These are phyloP conservation scores for Tetradesmus lagerheimii DNA, from an alignment of 139 green algal genomes.

Conservation along the genomic window DNA sequence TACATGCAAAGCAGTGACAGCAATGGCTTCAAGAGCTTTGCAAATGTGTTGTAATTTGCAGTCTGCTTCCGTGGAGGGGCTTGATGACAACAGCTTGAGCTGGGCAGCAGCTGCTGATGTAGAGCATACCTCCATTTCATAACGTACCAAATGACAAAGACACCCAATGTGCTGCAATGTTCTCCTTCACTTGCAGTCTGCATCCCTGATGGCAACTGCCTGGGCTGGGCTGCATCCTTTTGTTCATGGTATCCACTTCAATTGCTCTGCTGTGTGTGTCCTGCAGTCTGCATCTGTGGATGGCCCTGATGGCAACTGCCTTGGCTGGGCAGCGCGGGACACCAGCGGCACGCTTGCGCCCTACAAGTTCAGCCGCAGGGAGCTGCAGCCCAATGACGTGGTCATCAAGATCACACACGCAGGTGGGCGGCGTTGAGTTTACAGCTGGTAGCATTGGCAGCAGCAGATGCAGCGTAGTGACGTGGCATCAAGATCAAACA, in stretches of 20 bases:
- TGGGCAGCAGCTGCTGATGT: no score
- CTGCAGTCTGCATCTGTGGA: slow-evolving; percentile 11
- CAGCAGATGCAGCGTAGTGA: not conserved
- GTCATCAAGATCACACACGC: slow-evolving; percentile 70
- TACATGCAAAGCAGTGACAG: not conserved
- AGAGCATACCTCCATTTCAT: no score
- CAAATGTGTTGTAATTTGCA: no score
- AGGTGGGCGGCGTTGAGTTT: no score
- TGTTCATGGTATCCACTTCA: no score
- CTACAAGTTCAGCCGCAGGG: slow-evolving; percentile 66
- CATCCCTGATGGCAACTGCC: not conserved
- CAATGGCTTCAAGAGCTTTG: no score
- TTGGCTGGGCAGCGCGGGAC: slow-evolving; percentile 76
- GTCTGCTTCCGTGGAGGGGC: not conserved
- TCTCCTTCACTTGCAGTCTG: not conserved
- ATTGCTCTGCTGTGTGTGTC: not conserved
- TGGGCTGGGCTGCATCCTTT: not conserved
- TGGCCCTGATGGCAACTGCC: slow-evolving; percentile 57
- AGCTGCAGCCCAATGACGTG: slow-evolving; percentile 64
- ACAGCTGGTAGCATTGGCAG: no score
- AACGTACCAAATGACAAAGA: no score
- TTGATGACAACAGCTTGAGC: not conserved
- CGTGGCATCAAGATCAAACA: no score
- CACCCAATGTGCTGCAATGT: no score
- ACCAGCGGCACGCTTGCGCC: slow-evolving; percentile 62